Evolutionary conservation across 73 alveolate species (phyloP).

Genomic region (Symbiodinium natans): DNA sequence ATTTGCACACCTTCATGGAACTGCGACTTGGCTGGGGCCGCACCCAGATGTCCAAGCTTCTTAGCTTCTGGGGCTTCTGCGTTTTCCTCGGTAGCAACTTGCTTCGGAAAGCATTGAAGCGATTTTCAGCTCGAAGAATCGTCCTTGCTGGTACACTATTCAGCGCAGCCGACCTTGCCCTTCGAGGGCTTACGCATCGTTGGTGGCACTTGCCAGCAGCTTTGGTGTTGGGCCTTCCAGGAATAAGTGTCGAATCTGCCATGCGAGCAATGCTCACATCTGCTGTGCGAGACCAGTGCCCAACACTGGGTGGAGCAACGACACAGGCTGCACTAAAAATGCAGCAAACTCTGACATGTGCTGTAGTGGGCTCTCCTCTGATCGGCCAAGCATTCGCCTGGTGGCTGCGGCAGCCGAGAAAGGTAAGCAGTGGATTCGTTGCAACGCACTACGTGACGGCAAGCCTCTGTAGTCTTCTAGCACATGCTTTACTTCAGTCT

Average conservation of each 20-base stretch:
- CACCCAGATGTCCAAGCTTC: constrained; percentile 27
- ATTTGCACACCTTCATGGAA: constrained; percentile 10
- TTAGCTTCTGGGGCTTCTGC: constrained; percentile 28
- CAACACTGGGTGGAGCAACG: background rate
- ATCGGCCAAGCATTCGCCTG: constrained; percentile 30
- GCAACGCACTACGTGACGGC: constrained; percentile 10
- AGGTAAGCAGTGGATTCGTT: background rate
- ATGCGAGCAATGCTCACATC: background rate
- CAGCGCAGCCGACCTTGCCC: background rate
- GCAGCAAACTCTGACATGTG: constrained; percentile 15
- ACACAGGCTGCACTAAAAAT: constrained; percentile 22
- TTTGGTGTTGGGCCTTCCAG: constrained; percentile 15
- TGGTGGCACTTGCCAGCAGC: constrained; percentile 39
- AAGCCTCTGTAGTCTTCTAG: constrained; percentile 10
- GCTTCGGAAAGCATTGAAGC: background rate
- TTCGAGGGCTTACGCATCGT: background rate
- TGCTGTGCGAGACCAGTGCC: background rate
- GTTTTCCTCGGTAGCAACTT: constrained; percentile 2
- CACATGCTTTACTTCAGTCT: background rate
- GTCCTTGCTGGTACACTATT: background rate
- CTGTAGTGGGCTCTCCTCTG: constrained; percentile 3
- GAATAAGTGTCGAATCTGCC: background rate
- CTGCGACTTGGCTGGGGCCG: constrained; percentile 22
- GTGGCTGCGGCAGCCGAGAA: constrained; percentile 27
- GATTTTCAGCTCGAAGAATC: background rate